These are phyloP conservation scores for Escovopsis sp. DNA, from an alignment of 2,329 filamentous ascomycete species.

Conservation along the genomic window DNA sequence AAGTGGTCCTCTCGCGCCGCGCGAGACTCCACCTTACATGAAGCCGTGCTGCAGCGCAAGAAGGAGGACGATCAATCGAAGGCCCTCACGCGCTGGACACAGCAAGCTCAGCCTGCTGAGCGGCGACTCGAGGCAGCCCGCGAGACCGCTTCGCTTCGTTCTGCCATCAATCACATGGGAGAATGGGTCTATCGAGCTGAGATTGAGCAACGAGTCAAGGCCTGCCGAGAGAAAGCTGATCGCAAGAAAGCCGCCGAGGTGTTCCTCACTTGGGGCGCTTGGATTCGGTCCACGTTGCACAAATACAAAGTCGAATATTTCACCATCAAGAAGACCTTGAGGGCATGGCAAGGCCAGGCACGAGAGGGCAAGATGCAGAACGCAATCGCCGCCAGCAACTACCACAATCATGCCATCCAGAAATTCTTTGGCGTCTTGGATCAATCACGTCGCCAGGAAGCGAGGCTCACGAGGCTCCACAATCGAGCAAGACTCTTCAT, in stretches of 20 bases:
- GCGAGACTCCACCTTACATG: slow-evolving; percentile 4
- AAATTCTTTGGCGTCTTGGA: slow-evolving; percentile 7
- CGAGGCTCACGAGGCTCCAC: slow-evolving; percentile 9
- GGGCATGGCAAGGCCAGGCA: slow-evolving; percentile 14
- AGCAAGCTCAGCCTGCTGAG: slow-evolving; percentile 1
- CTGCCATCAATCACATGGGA: slow-evolving; percentile 12
- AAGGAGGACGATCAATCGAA: slow-evolving; percentile 5
- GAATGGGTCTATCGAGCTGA: slow-evolving; percentile 19
- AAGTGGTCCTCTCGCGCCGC: slow-evolving; percentile 11
- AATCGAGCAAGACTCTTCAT: slow-evolving; percentile 17
- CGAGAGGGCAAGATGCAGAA: slow-evolving; percentile 10
- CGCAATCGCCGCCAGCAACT: slow-evolving; percentile 3
- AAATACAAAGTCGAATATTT: slow-evolving; percentile 19
- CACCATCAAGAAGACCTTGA: slow-evolving; percentile 12
- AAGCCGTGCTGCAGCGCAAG: slow-evolving; percentile 9
- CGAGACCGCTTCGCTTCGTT: slow-evolving; percentile 6
- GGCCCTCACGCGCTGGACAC: slow-evolving; percentile 11
- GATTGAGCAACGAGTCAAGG: slow-evolving; percentile 10
- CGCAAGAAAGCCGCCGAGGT: slow-evolving; percentile 8
- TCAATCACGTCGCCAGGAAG: slow-evolving; percentile 4
- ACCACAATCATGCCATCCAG: slow-evolving; percentile 5
- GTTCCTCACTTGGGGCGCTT: slow-evolving; percentile 17
- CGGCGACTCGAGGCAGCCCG: slow-evolving; percentile 4
- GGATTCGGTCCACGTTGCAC: too few species aligned
- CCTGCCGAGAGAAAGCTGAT: slow-evolving; percentile 10